Evolutionary conservation across 2,329 filamentous ascomycete species (phyloP), one percentile per base, ranked within the genome.

Genomic region (Nemania sp.): DNA sequence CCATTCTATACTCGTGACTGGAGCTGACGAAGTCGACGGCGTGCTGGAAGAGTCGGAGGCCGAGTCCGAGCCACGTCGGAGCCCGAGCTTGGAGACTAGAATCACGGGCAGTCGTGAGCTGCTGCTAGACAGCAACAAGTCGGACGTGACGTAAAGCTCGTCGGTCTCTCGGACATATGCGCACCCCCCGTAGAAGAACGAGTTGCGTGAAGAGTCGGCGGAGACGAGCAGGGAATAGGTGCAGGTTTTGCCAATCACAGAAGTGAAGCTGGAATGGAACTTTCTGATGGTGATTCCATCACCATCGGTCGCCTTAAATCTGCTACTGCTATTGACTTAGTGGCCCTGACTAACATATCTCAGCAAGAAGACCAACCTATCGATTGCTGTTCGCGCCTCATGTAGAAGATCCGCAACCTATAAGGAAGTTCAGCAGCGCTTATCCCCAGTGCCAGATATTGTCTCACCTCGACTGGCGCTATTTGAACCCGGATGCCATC

Each of bases 121-220:
- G 48, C 68, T 73, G 0, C 68, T 68, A 1, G 76, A 70, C 46
- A 76, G 73, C 7, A 83, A 72, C 3, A 80, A 73, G 60, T 75
- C 75, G 25, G 80, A 82, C 5, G 78, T 82, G 17, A 75, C 69
- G 63, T 78, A 82, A 18, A 83, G 71, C 63, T 81, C 78, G 32
- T 78, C 76, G 21, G 73, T 66, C 9, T 71, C 66, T 4, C 73
- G 69, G 5, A 78, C 37, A 64, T 77, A 80, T 32, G 78, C 76
- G 58, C 79, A 81, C 5, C 76, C 79, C 49, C 74, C 73, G 65
- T 79, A 72, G 65, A 82, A 83, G 67, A 82, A 79, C 7, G 79
- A 76, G 40, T 77, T 80, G 15, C 73, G 72, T 21, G 77, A 77
- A 5, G 72, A 68, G 25, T 75, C 72, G 4, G 70, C 65, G 0